These are phyloP conservation scores for Lagenaria siceraria DNA, from an alignment of 306 rosid genomes.

Conservation along the genomic window DNA sequence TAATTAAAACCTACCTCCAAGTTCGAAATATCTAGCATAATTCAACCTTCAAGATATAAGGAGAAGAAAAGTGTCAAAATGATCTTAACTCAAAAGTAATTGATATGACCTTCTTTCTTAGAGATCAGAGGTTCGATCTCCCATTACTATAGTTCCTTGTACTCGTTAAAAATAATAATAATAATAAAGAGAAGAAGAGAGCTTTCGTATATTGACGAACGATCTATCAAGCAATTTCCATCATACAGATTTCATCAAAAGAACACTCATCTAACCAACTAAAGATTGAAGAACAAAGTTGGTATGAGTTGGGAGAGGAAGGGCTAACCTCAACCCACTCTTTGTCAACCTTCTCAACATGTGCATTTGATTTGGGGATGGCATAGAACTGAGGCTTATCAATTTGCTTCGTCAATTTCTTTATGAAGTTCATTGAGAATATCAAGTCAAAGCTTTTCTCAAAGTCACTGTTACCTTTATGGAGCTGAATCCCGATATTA, in stretches of 20 bases:
- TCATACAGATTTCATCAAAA: slow-evolving; percentile 41
- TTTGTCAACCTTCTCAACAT: slow-evolving; percentile 51
- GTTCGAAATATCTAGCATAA: no score
- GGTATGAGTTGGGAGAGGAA: slow-evolving; percentile 52
- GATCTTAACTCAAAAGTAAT: no score
- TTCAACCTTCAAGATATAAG: no score
- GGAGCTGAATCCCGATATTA: slow-evolving; percentile 49
- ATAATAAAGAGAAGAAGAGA: no score
- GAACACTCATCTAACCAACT: slow-evolving; percentile 49
- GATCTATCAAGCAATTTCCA: slow-evolving; percentile 38
- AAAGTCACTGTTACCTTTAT: slow-evolving; percentile 17
- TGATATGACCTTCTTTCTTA: no score
- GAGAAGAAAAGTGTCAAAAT: no score
- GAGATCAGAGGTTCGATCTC: no score
- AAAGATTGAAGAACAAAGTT: slow-evolving; percentile 50
- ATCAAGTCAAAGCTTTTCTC: slow-evolving; percentile 45
- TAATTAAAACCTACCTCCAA: no score
- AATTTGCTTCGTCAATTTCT: slow-evolving; percentile 40
- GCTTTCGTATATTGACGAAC: neutral
- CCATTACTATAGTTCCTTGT: no score
- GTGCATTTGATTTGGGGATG: slow-evolving; percentile 36
- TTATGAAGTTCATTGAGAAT: slow-evolving; percentile 44
- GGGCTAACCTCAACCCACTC: slow-evolving; percentile 71
- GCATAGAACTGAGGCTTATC: slow-evolving; percentile 48
- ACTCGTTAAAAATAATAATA: no score